Conservation (phyloP, 176 grass and related monocot genomes). For the Aegilops longissima region DNA sequence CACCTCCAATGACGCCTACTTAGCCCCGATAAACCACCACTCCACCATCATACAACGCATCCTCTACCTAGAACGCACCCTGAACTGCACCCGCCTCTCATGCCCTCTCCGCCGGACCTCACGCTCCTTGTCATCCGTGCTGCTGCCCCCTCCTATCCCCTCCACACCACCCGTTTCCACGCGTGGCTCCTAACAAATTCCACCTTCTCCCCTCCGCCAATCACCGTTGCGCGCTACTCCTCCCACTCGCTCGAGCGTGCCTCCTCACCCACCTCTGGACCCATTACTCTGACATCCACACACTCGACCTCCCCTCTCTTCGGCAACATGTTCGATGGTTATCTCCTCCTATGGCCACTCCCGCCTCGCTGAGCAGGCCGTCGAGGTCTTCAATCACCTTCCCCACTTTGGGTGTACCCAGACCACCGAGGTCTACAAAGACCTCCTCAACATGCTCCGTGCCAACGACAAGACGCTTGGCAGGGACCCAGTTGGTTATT, state of each 20-base stretch:
- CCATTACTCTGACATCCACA: slow-evolving; percentile 63
- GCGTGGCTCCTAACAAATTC: slow-evolving; percentile 58
- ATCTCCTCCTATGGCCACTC: too few relatives aligned
- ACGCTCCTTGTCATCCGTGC: slow-evolving; percentile 70
- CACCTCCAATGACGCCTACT: slow-evolving; percentile 74
- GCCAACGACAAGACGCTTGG: slow-evolving; percentile 33
- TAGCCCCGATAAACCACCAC: slow-evolving; percentile 74
- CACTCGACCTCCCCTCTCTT: slow-evolving; percentile 31
- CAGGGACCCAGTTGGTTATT: too few relatives aligned
- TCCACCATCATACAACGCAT: slow-evolving; percentile 71
- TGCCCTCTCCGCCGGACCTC: slow-evolving; percentile 66
- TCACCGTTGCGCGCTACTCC: slow-evolving; percentile 75
- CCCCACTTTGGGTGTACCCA: slow-evolving; percentile 42
- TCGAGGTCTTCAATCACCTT: slow-evolving; percentile 33
- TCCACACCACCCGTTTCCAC: slow-evolving; percentile 76
- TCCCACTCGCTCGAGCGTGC: slow-evolving; percentile 62
- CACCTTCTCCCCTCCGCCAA: slow-evolving; percentile 40
- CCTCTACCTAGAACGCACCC: slow-evolving; percentile 91
- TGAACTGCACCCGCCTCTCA: slow-evolving; percentile 76
- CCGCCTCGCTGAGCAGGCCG: too few relatives aligned
- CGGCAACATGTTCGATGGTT: too few relatives aligned
- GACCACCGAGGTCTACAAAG: slow-evolving; percentile 85
- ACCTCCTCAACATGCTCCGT: slow-evolving; percentile 73
- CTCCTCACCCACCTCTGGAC: slow-evolving; percentile 80
- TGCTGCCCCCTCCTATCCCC: slow-evolving; percentile 55